These are phyloP conservation scores for Rhodotorula sp. DNA, from an alignment of 1,284 basidiomycete genomes.

Conservation along the genomic window DNA sequence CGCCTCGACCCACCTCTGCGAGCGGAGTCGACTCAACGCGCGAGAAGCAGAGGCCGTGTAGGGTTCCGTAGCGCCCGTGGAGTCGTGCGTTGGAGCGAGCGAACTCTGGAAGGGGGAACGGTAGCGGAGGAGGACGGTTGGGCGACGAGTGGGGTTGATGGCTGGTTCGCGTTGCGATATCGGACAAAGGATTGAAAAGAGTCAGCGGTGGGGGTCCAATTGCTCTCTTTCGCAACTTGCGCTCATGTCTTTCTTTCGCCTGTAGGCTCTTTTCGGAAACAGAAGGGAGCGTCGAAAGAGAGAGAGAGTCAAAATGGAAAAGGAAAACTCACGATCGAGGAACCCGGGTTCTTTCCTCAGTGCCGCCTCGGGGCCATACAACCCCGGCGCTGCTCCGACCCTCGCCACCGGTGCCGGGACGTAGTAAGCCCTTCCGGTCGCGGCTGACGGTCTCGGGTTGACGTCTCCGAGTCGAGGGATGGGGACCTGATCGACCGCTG, in stretches of 20 bases:
- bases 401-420: neutral
- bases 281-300: neutral
- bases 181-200: too few relatives aligned
- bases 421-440: neutral
- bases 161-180: neutral
- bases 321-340: neutral
- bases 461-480: neutral
- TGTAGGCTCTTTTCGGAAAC: too few relatives aligned
- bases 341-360: neutral
- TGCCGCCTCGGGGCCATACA: neutral
- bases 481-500: neutral
- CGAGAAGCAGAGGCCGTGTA: slow-evolving; percentile 16
- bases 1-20: slow-evolving; percentile 10
- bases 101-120: slow-evolving; percentile 17
- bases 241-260: too few relatives aligned
- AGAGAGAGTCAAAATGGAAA: too few relatives aligned
- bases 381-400: neutral
- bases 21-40: slow-evolving; percentile 4
- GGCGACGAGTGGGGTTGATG: neutral
- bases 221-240: too few relatives aligned
- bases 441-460: neutral
- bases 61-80: slow-evolving; percentile 28
- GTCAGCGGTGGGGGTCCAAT: too few relatives aligned
- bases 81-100: slow-evolving; percentile 41
- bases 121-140: slow-evolving; percentile 11